phyloP scores from a whole-genome alignment of 169 alveolate genomes.

The Miamiensis avidus region DNA sequence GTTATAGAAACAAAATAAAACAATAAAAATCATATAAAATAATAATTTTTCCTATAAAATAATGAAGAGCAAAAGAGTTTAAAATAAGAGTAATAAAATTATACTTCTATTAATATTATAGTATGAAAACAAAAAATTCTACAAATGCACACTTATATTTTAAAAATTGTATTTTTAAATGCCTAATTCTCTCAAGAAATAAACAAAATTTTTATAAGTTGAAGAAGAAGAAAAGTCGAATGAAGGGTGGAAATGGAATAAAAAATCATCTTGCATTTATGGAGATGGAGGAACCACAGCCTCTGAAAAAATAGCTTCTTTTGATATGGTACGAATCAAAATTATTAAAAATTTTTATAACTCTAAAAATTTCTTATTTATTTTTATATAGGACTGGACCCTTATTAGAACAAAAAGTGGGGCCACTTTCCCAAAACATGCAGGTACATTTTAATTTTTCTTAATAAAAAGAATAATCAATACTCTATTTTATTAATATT shows the following conservation, averaged over 20 bases:
- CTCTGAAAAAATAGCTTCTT: constrained; percentile 13
- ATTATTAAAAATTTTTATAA: background rate
- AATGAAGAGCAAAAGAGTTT: background rate
- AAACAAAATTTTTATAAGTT: no score
- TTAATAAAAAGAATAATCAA: no score
- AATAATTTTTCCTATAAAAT: no score
- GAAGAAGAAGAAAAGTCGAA: background rate
- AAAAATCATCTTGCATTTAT: background rate
- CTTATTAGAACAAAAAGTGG: constrained; percentile 23
- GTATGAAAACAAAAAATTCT: no score
- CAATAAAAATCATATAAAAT: no score
- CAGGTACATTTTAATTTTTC: background rate
- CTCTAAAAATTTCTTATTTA: no score
- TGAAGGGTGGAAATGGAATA: background rate
- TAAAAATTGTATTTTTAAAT: no score
- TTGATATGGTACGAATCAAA: constrained; percentile 21
- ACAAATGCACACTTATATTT: no score
- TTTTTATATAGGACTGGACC: constrained; percentile 7
- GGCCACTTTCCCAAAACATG: constrained; percentile 22
- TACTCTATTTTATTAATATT: no score
- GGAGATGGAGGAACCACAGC: background rate
- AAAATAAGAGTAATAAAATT: background rate
- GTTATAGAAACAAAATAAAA: no score
- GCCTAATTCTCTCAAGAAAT: no score
- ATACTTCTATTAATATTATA: no score